Evolutionary conservation across 352 stramenopile species (phyloP).

Genomic region (Globisporangium paroecandrum): DNA sequence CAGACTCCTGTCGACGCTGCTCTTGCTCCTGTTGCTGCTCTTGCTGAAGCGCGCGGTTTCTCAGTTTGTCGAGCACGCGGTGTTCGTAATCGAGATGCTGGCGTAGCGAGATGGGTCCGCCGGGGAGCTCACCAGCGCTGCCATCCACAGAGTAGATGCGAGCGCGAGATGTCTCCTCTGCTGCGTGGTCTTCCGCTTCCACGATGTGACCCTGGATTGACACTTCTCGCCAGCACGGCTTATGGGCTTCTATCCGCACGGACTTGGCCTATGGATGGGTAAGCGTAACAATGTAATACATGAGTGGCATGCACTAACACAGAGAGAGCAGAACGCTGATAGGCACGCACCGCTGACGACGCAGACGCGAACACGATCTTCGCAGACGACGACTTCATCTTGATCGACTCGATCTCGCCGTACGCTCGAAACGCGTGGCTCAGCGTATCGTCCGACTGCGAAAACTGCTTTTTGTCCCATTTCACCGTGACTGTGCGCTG

Average conservation of each 20-base stretch:
- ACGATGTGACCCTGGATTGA: constrained; percentile 74
- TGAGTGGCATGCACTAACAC: not conserved
- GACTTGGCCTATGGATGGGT: constrained; percentile 33
- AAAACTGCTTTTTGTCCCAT: constrained; percentile 63
- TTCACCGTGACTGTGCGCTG: constrained; percentile 77
- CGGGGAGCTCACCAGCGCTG: constrained; percentile 24
- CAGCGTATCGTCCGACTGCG: constrained; percentile 77
- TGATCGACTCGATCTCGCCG: constrained; percentile 65
- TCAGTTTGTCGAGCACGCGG: constrained; percentile 47
- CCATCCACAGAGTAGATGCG: constrained; percentile 16
- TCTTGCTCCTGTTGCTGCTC: constrained; percentile 18
- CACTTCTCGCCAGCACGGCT: constrained; percentile 60
- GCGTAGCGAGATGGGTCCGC: constrained; percentile 43
- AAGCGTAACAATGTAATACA: not conserved
- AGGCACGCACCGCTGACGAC: constrained; percentile 32
- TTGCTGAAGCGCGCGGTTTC: constrained; percentile 30
- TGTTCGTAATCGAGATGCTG: constrained; percentile 58
- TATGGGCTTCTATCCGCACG: constrained; percentile 72
- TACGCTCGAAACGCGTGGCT: constrained; percentile 51
- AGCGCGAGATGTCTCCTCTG: constrained; percentile 10
- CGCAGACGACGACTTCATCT: constrained; percentile 64
- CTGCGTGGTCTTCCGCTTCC: constrained; percentile 40
- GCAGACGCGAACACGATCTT: constrained; percentile 59
- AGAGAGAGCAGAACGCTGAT: not conserved
- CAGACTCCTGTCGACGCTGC: constrained; percentile 7